phyloP scores from a whole-genome alignment of 2,329 filamentous ascomycete genomes.

The Fusarium sp. region DNA sequence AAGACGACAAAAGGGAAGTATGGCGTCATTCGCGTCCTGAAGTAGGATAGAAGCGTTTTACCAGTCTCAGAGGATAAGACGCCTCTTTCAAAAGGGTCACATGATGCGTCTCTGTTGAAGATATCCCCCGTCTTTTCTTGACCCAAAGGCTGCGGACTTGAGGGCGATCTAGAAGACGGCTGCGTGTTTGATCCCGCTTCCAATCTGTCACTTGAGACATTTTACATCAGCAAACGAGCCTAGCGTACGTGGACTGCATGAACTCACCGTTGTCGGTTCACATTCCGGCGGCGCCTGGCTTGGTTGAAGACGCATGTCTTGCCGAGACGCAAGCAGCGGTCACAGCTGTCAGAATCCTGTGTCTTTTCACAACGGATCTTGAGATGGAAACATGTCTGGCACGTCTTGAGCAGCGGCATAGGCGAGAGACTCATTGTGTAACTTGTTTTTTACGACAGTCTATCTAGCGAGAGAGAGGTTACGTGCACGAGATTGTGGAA shows the following conservation, averaged over 20 bases:
- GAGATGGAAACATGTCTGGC: constrained; percentile 45
- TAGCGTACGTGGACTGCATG: accelerated
- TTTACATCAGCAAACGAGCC: accelerated
- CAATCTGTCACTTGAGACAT: neutral
- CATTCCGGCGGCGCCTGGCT: constrained; percentile 41
- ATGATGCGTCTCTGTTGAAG: constrained; percentile 11
- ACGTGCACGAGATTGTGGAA: neutral
- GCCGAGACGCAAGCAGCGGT: constrained; percentile 46
- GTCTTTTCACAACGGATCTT: constrained; percentile 48
- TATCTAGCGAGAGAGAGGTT: neutral
- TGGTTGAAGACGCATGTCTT: constrained; percentile 46
- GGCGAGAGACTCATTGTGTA: constrained; percentile 14
- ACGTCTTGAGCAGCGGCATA: constrained; percentile 40
- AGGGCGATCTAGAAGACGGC: constrained; percentile 22
- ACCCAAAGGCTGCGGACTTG: neutral
- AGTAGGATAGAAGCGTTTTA: constrained; percentile 25
- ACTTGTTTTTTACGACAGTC: neutral
- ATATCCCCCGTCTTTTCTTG: neutral
- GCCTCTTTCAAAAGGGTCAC: constrained; percentile 37
- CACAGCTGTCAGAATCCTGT: constrained; percentile 44
- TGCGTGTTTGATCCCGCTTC: neutral
- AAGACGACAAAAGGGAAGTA: constrained; percentile 47
- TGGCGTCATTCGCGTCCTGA: constrained; percentile 33
- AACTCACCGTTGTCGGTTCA: constrained; percentile 20
- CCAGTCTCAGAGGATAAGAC: constrained; percentile 32